phyloP scores from a whole-genome alignment of 192 early-diverging fungal genomes.

The Spizellomyces punctatus region DNA sequence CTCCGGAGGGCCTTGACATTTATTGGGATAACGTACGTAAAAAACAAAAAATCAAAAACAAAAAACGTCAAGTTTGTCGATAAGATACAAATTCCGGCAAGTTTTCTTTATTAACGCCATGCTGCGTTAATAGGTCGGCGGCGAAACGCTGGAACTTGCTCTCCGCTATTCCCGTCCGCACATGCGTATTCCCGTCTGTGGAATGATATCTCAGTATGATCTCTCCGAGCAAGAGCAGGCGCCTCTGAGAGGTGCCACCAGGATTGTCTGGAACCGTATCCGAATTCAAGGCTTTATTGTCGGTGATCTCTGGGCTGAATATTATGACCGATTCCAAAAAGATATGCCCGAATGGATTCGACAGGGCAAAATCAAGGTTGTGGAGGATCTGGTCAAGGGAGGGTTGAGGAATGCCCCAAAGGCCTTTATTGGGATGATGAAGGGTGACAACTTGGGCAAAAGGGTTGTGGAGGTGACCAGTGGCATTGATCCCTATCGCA shows the following conservation, averaged over 20 bases:
- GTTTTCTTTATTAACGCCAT: no score
- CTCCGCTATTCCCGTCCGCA: constrained; percentile 61
- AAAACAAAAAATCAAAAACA: no score
- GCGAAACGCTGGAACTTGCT: constrained; percentile 74
- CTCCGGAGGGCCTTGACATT: constrained; percentile 82
- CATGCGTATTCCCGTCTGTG: constrained; percentile 71
- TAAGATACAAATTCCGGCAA: no score
- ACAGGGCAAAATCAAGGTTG: constrained; percentile 60
- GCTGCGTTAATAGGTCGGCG: constrained; percentile 43
- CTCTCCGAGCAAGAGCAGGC: constrained; percentile 54
- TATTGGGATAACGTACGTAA: constrained; percentile 10
- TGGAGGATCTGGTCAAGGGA: constrained; percentile 55
- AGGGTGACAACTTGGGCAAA: constrained; percentile 52
- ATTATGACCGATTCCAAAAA: constrained; percentile 44
- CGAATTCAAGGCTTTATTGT: constrained; percentile 69
- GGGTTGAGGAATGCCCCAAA: constrained; percentile 67
- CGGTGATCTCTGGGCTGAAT: constrained; percentile 52
- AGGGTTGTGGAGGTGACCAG: constrained; percentile 37
- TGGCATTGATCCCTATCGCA: background rate
- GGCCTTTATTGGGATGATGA: constrained; percentile 49
- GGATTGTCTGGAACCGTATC: constrained; percentile 48
- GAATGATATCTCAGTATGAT: constrained; percentile 78
- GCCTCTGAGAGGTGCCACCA: constrained; percentile 52
- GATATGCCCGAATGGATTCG: constrained; percentile 61
- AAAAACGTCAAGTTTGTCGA: no score